Percentiles rank a stretch among this genome's conserved stretches.
Evolutionary conservation across 2,329 filamentous ascomycete species (phyloP).

Genomic region (Pseudovirgaria hyperparasitica): DNA sequence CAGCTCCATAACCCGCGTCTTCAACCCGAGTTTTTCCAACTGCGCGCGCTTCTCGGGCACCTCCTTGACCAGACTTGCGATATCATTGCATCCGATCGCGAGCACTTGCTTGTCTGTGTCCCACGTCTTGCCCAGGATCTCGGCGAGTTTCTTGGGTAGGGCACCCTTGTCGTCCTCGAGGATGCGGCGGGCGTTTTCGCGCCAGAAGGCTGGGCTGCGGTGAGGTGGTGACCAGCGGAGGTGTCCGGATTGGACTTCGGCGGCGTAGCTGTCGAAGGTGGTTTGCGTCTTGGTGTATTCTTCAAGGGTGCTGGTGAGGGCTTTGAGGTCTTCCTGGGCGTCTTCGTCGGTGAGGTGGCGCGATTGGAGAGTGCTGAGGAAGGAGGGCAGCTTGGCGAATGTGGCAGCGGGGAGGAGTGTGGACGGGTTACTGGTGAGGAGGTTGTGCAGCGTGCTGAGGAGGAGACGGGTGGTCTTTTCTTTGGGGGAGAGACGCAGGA

Average conservation of each 20-base stretch:
- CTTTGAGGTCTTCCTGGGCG: constrained; percentile 36
- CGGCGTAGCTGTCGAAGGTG: constrained; percentile 58
- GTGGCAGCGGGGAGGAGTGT: constrained; percentile 69
- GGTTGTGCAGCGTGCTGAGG: constrained; percentile 77
- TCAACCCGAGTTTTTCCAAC: constrained; percentile 74
- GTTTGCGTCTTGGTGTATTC: constrained; percentile 66
- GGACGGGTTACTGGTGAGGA: constrained; percentile 60
- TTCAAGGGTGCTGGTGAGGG: constrained; percentile 53
- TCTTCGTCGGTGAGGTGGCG: constrained; percentile 40
- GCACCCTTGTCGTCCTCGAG: constrained; percentile 71
- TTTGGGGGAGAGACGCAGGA: constrained; percentile 85
- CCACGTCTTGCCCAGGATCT: constrained; percentile 71
- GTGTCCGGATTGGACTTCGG: constrained; percentile 75
- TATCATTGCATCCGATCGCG: constrained; percentile 85
- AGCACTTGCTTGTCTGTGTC: constrained; percentile 77
- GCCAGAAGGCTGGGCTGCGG: constrained; percentile 77
- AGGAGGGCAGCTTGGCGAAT: constrained; percentile 63
- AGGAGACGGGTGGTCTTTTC: constrained; percentile 94
- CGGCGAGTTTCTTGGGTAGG: constrained; percentile 67
- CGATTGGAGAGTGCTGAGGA: constrained; percentile 44
- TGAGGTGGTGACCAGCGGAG: constrained; percentile 89
- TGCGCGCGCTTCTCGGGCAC: constrained; percentile 70
- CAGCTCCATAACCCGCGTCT: constrained; percentile 80
- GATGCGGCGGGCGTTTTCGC: constrained; percentile 78
- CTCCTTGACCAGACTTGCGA: constrained; percentile 79